phyloP scores from a whole-genome alignment of 2,329 filamentous ascomycete genomes.

The Whalleya microplaca region DNA sequence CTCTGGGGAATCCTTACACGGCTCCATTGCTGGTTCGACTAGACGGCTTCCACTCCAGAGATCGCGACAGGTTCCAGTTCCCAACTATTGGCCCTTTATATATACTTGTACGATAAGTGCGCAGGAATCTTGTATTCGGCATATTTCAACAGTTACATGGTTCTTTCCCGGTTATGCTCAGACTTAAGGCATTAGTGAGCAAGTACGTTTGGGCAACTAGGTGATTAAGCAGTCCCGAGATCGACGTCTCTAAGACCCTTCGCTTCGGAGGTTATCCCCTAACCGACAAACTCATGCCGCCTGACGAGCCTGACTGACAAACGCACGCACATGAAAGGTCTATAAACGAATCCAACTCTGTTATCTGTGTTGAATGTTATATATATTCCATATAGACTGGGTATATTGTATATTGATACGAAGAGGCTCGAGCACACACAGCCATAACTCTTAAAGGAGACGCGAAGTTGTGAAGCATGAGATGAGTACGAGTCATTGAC shows the following conservation, averaged over 20 bases:
- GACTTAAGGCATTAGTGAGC: conserved; percentile 9
- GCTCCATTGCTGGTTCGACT: conserved; percentile 14
- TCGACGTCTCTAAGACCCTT: not conserved
- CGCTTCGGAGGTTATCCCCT: not conserved
- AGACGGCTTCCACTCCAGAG: conserved; percentile 12
- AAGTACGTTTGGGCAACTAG: not conserved
- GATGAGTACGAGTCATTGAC: conserved; percentile 3
- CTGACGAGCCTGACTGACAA: not conserved
- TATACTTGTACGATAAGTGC: conserved; percentile 1
- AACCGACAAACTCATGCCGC: not conserved
- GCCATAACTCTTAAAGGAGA: not conserved
- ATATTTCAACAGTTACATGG: not conserved
- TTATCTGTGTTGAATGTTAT: conserved; percentile 2
- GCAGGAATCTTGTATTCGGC: conserved; percentile 7
- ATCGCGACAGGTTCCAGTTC: conserved; percentile 24
- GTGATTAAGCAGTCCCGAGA: not conserved
- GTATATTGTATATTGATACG: not conserved
- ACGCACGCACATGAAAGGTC: conserved; percentile 5
- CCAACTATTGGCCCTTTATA: conserved; percentile 8
- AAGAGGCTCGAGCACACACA: conserved; percentile 5
- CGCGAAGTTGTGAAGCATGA: conserved; percentile 7
- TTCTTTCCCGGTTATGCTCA: conserved; percentile 5
- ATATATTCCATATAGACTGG: not conserved
- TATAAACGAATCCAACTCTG: not conserved
- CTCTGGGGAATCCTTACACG: conserved; percentile 24